A percentile compares a stretch with the other conserved stretches of the same genome.
These are phyloP conservation scores for Kalmanozyma brasiliensis DNA, from an alignment of 1,284 basidiomycete species.

Conservation along the genomic window DNA sequence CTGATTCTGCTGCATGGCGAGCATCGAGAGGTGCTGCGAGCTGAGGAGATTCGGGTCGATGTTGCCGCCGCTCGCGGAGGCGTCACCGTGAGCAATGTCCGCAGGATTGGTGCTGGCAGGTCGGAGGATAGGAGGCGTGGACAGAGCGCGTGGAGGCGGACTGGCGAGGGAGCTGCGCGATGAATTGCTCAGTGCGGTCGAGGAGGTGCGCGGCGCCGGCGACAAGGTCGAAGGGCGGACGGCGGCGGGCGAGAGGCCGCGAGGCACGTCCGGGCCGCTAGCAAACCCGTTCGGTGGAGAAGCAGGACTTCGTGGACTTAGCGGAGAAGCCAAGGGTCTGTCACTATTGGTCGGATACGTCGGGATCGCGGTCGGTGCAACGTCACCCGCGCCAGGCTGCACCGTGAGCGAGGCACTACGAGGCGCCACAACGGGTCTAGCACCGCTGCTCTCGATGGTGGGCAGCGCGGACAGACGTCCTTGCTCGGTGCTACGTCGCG, in stretches of 20 bases:
- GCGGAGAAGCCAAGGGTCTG: slow-evolving; percentile 9
- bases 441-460: slow-evolving; percentile 18
- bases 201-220: slow-evolving; percentile 17
- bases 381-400: slow-evolving; percentile 2
- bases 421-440: slow-evolving; percentile 5
- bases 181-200: slow-evolving; percentile 27
- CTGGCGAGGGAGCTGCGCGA: slow-evolving; percentile 36
- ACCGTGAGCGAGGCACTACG: slow-evolving; percentile 21
- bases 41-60: slow-evolving; percentile 10
- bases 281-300: slow-evolving; percentile 8
- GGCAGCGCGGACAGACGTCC: slow-evolving; percentile 21
- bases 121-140: slow-evolving; percentile 18
- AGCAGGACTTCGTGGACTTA: slow-evolving; percentile 11
- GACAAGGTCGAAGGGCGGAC: slow-evolving; percentile 10
- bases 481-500: slow-evolving; percentile 34
- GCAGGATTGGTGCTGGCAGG: slow-evolving; percentile 19
- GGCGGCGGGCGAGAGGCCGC: neutral
- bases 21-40: slow-evolving; percentile 35
- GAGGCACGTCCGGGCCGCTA: slow-evolving; percentile 1
- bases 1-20: slow-evolving; percentile 36
- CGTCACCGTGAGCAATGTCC: no score
- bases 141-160: slow-evolving; percentile 4
- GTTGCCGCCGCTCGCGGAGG: neutral
- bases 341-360: neutral
- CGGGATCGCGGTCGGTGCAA: no score